Evolutionary conservation across 1,284 basidiomycete genomes (phyloP).

Genomic region (Neotropicomus parvogracilis): DNA sequence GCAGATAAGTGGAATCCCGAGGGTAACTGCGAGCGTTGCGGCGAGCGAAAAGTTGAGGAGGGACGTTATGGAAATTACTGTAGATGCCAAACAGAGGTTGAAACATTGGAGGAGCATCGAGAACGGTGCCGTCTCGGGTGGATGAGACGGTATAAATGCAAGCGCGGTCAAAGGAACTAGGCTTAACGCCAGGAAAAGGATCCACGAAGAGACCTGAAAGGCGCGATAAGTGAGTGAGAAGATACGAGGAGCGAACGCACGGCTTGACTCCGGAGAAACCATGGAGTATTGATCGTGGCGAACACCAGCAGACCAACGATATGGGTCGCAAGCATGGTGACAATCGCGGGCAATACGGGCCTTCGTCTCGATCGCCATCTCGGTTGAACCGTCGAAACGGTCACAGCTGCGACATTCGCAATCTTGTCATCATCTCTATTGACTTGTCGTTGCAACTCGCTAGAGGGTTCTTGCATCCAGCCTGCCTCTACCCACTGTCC

Average conservation of each 20-base stretch:
- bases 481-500: conserved; percentile 65
- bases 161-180: conserved; percentile 32
- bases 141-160: conserved; percentile 19
- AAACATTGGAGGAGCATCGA: conserved; percentile 62
- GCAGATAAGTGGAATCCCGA: conserved; percentile 59
- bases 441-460: conserved; percentile 2
- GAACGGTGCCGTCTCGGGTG: conserved; percentile 37
- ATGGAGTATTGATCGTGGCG: conserved; percentile 39
- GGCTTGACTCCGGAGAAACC: conserved; percentile 37
- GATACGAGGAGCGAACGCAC: conserved; percentile 33
- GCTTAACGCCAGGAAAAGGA: conserved; percentile 31
- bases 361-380: conserved; percentile 39
- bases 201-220: conserved; percentile 24
- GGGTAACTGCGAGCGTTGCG: conserved; percentile 57
- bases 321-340: conserved; percentile 55
- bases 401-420: not conserved
- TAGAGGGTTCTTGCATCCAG: conserved; percentile 38
- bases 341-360: conserved; percentile 51
- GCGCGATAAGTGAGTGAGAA: not conserved
- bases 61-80: conserved; percentile 78
- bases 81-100: conserved; percentile 74
- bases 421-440: conserved; percentile 15
- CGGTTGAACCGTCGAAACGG: conserved; percentile 9
- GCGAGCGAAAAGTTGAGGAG: conserved; percentile 90
- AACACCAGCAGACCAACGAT: conserved; percentile 49